Percentiles rank a stretch among this genome's conserved stretches.
Conservation (phyloP, 176 grass and related monocot genomes). For the Bothriochloa decipiens region DNA sequence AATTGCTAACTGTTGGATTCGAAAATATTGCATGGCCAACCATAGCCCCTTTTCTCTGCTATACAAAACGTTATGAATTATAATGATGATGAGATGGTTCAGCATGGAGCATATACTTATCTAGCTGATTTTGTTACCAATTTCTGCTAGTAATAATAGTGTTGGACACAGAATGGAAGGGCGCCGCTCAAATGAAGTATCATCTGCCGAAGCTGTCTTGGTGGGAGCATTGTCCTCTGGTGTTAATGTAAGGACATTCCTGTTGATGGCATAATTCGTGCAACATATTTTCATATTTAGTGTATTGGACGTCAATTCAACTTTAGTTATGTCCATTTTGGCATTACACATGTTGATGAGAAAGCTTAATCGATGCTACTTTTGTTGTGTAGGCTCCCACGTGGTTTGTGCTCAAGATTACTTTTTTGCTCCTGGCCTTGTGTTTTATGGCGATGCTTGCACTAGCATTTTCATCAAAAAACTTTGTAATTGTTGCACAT, state of each 20-base stretch:
- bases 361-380: slow-evolving; percentile 32
- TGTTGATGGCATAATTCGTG: background rate
- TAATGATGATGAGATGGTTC: background rate
- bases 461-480: slow-evolving; percentile 78
- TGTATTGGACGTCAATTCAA: background rate
- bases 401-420: slow-evolving; percentile 73
- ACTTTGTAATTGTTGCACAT: slow-evolving; percentile 77
- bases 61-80: background rate
- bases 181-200: slow-evolving; percentile 48
- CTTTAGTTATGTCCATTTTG: background rate
- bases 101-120: background rate
- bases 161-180: slow-evolving; percentile 50
- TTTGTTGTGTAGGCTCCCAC: slow-evolving; percentile 64
- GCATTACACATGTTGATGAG: slow-evolving; percentile 6
- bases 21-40: background rate
- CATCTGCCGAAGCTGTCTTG: slow-evolving; percentile 76
- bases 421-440: slow-evolving; percentile 77
- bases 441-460: slow-evolving; percentile 82
- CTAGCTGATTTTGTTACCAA: background rate
- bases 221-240: slow-evolving; percentile 89
- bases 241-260: slow-evolving; percentile 60
- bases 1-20: background rate
- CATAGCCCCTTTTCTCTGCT: too few relatives aligned
- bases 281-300: background rate
- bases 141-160: slow-evolving; percentile 15